Base-by-base conservation (phyloP, 2,329 filamentous ascomycete species). In the Aurifilum marmelostoma region DNA sequence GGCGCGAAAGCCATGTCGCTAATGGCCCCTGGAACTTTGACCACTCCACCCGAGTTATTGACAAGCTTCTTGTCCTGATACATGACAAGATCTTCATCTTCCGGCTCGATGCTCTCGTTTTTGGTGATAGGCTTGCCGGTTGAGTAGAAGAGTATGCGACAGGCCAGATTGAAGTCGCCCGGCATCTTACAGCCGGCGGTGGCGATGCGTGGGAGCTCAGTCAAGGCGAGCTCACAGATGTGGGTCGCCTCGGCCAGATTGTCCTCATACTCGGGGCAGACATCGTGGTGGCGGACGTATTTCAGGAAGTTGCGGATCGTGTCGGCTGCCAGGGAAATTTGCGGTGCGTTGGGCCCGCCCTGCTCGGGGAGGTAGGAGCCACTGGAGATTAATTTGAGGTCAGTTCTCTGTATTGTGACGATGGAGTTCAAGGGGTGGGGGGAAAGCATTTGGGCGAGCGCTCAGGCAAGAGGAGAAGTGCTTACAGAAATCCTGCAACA, bases 231-330 rank as follows among this genome's bases (percentile, higher is more conserved):
- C 27, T 89, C 85, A 74, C 93, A 97, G 37, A 95, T 77, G 1
- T 77, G 77, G 9, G 91, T 82, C 0, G 94, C 93, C 0, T 84
- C 81, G 21, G 87, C 80, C 69, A 98, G 83, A 72, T 95, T 87
- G 0, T 85, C 81, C 0, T 79, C 83, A 76, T 94, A 92, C 77
- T 98, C 96, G 0, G 92, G 91, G 75, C 94, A 97, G 21, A 97
- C 95, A 50, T 92, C 87, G 75, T 98, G 94, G 70, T 91, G 87
- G 12, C 94, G 83, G 0, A 98, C 83, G 73, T 97, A 99, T 72
- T 93, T 92, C 72, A 97, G 87, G 76, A 98, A 98, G 76, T 96
- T 97, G 70, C 88, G 87, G 54, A 97, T 84, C 0, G 97, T 87
- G 43, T 86, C 84, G 27, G 90, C 88, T 3, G 88, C 89, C 8